Evolutionary conservation across 495 filamentous ascomycete species (phyloP), one percentile per base, ranked within the genome.

Genomic region (Penicillium malachiteum): DNA sequence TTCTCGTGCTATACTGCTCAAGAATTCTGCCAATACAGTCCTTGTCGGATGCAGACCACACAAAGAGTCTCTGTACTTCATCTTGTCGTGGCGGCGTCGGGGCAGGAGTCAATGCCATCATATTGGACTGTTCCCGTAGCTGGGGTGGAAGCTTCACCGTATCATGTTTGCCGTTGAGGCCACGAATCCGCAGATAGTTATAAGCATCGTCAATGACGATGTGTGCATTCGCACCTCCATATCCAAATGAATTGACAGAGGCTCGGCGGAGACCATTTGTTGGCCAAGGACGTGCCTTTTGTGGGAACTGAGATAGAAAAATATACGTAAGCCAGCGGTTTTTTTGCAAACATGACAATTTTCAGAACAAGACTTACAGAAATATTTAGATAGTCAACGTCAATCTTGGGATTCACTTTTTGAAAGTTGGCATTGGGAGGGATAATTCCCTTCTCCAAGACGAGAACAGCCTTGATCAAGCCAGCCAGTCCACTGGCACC

Each of bases 201-300:
- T 42, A 42, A 7, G 17, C 42, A 45, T 45, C 71, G 13, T 40
- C 9, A 40, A 12, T 4, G 5, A 40, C 13, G 7, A 16, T 16
- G 40, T 42, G 9, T 18, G 69, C 65, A 55, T 76, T 76, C 17
- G 50, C 57, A 10, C 73, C 71, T 4, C 75, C 76, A 42, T 68
- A 77, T 0, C 71, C 71, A 33, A 77, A 74, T 17, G 64, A 70
- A 46, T 74, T 76, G 21, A 73, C 62, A 3, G 68, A 70, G 12
- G 65, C 63, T 3, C 76, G 58, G 42, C 63, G 70, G 5, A 65
- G 48, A 0, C 62, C 65, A 1, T 32, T 10, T 2, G 17, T 8
- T 16, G 44, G 35, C 52, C 52, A 54, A 5, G 11, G 31, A 7
- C 11, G 3, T 0, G 30, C n/a, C 11, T 32, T 11, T 16, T 2